These are phyloP conservation scores for Vanrija pseudolonga DNA, from an alignment of 1,284 basidiomycete species.

Conservation along the genomic window DNA sequence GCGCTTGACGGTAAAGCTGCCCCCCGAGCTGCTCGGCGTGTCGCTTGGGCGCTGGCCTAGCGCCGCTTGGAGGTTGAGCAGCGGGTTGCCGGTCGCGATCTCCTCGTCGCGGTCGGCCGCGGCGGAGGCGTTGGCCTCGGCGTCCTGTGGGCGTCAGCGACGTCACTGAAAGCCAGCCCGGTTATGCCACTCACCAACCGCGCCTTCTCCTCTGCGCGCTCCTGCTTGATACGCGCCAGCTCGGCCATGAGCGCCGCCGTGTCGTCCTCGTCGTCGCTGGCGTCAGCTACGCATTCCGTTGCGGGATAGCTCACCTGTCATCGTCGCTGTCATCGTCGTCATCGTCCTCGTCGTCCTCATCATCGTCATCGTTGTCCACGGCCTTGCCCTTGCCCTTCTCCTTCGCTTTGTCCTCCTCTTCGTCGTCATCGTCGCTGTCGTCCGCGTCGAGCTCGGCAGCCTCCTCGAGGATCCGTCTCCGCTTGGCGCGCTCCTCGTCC, in stretches of 20 bases:
- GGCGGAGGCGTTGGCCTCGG: conserved; percentile 65
- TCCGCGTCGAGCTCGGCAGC: conserved; percentile 81
- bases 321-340: conserved; percentile 50
- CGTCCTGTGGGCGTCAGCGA: conserved; percentile 54
- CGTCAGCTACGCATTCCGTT: conserved; percentile 15
- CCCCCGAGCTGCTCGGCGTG: conserved; percentile 31
- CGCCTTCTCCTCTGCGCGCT: conserved; percentile 86
- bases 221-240: conserved; percentile 90
- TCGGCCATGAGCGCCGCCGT: conserved; percentile 87
- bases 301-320: conserved; percentile 5
- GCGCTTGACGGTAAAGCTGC: conserved; percentile 75
- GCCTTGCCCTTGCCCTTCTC: conserved; percentile 46
- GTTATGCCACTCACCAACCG: conserved; percentile 55
- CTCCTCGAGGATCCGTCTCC: conserved; percentile 75
- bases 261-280: conserved; percentile 72
- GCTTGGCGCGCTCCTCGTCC: conserved; percentile 65
- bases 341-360: conserved; percentile 52
- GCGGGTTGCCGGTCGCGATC: conserved; percentile 78
- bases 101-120: conserved; percentile 68
- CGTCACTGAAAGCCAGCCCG: not conserved
- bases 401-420: conserved; percentile 50
- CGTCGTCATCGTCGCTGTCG: conserved; percentile 66
- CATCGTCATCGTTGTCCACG: conserved; percentile 34
- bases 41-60: conserved; percentile 64
- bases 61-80: conserved; percentile 82